Evolutionary conservation across 1,284 basidiomycete genomes (phyloP).

Genomic region (Naganishia cerealis): DNA sequence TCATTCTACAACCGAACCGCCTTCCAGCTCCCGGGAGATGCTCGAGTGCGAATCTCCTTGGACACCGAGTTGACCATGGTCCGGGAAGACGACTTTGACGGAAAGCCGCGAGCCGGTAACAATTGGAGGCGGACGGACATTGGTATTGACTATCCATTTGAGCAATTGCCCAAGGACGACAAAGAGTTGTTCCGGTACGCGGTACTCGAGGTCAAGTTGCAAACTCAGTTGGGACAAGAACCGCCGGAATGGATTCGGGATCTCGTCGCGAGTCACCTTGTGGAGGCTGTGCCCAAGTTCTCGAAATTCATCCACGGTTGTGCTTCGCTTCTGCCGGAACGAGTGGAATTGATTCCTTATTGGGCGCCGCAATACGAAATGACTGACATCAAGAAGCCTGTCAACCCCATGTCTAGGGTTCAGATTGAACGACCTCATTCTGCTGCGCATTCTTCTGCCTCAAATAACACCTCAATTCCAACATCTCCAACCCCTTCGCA

Average conservation of each 20-base stretch:
- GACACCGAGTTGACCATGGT: constrained; percentile 94
- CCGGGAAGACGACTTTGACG: constrained; percentile 97
- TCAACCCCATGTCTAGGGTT: constrained; percentile 45
- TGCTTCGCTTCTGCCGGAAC: constrained; percentile 84
- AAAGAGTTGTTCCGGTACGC: constrained; percentile 90
- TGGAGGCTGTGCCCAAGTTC: constrained; percentile 89
- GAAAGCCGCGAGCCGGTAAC: constrained; percentile 68
- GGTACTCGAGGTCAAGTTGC: constrained; percentile 93
- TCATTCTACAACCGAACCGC: constrained; percentile 99
- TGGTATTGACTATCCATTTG: constrained; percentile 88
- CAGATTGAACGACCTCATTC: constrained; percentile 69
- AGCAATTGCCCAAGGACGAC: constrained; percentile 72
- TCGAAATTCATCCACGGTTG: constrained; percentile 92
- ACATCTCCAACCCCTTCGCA: constrained; percentile 39
- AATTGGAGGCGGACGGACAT: constrained; percentile 96
- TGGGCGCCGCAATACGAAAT: constrained; percentile 75
- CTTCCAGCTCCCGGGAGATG: constrained; percentile 97
- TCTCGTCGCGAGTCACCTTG: constrained; percentile 87
- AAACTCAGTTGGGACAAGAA: constrained; percentile 93
- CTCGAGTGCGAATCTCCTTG: constrained; percentile 93
- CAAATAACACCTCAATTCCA: constrained; percentile 39
- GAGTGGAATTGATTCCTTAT: constrained; percentile 97
- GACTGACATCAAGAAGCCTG: constrained; percentile 52
- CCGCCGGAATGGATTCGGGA: constrained; percentile 96
- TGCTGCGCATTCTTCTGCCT: constrained; percentile 45